These are phyloP conservation scores for Diaporthe citri DNA, from an alignment of 2,329 filamentous ascomycete species.

Conservation along the genomic window DNA sequence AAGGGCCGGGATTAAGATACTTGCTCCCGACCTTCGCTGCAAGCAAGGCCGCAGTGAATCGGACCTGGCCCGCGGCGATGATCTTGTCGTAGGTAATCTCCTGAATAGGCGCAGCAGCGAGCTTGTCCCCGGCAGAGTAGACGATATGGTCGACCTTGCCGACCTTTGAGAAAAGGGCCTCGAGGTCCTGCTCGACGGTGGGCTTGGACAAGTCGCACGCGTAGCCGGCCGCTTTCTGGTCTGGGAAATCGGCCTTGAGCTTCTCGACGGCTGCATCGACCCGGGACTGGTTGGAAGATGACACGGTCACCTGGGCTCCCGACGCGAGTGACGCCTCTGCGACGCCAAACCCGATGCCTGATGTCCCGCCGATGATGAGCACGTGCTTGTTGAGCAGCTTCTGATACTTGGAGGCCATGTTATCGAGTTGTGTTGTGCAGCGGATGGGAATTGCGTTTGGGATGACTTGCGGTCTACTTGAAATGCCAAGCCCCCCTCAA, in stretches of 20 bases:
- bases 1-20: slow-evolving; percentile 44
- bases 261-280: slow-evolving; percentile 58
- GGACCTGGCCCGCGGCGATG: slow-evolving; percentile 46
- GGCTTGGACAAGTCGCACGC: slow-evolving; percentile 46
- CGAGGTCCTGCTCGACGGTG: slow-evolving; percentile 49
- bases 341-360: slow-evolving; percentile 72
- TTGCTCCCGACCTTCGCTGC: slow-evolving; percentile 49
- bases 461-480: rapidly evolving
- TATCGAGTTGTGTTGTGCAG: neutral
- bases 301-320: slow-evolving; percentile 69
- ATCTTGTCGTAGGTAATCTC: slow-evolving; percentile 47
- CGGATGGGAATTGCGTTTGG: neutral
- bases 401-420: slow-evolving; percentile 48
- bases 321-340: slow-evolving; percentile 69
- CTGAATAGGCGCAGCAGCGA: slow-evolving; percentile 41
- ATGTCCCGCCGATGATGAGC: slow-evolving; percentile 73
- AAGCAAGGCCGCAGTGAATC: slow-evolving; percentile 50
- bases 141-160: slow-evolving; percentile 45
- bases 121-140: slow-evolving; percentile 48
- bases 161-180: slow-evolving; percentile 45
- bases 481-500: neutral
- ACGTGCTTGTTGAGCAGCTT: slow-evolving; percentile 56
- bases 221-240: slow-evolving; percentile 47
- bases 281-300: slow-evolving; percentile 66
- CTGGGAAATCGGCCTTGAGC: slow-evolving; percentile 37